Evolutionary conservation across 2,329 filamentous ascomycete genomes (phyloP).

Genomic region (Ilyonectria robusta): DNA sequence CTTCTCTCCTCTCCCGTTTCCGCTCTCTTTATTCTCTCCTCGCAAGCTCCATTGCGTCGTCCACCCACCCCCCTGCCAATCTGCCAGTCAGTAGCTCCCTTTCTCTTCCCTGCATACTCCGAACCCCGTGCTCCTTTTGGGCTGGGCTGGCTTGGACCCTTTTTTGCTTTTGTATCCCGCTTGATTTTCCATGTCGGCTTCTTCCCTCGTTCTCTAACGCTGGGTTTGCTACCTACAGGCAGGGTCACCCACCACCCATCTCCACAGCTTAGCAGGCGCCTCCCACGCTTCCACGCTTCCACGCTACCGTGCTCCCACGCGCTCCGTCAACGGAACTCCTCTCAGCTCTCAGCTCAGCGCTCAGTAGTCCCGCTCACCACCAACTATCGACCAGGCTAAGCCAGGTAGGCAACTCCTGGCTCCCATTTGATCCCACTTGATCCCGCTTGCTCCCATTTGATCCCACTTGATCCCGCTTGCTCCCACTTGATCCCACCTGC

Average conservation of each 20-base stretch:
- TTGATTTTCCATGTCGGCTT: slow-evolving; percentile 10
- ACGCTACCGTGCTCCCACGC: neutral
- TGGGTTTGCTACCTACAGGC: slow-evolving; percentile 11
- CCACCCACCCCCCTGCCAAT: neutral
- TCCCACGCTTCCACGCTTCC: neutral
- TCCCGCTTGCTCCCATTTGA: neutral
- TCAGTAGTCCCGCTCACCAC: neutral
- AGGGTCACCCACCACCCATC: slow-evolving; percentile 18
- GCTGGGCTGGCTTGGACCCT: neutral
- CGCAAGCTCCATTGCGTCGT: neutral
- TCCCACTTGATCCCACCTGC: neutral
- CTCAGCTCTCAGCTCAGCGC: neutral
- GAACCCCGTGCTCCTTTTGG: slow-evolving; percentile 8
- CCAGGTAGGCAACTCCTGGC: slow-evolving; percentile 22
- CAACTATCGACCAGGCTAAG: slow-evolving; percentile 5
- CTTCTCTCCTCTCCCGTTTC: slow-evolving; percentile 23
- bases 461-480: neutral
- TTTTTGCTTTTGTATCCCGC: slow-evolving; percentile 8
- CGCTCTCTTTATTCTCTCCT: slow-evolving; percentile 8
- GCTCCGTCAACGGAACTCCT: neutral
- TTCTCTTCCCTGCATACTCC: neutral
- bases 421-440: slow-evolving; percentile 4
- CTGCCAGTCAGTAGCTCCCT: neutral
- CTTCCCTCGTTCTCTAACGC: slow-evolving; percentile 19
- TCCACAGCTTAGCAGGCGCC: neutral